Base-by-base conservation (phyloP, 179 eudicot species). In the Spinacia oleracea region DNA sequence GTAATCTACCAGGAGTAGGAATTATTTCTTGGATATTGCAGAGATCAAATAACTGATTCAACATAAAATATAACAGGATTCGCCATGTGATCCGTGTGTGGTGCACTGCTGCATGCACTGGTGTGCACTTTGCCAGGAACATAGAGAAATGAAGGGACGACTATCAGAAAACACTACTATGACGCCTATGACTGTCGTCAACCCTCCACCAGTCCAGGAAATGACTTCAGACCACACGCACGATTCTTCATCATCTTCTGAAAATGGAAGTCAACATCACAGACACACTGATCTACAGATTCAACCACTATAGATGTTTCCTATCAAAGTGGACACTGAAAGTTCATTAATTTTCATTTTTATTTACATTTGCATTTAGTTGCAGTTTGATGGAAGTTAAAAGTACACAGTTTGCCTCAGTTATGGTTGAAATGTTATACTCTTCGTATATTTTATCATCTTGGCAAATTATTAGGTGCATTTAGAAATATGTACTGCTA, bases 51-150 rank as follows among this genome's bases (percentile, higher is more conserved):
- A 2, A 25, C 56, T 71, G 40, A 71, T 1, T 4, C 23, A 48
- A 25, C 40, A 16, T 23, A 9, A 2, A 10, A 34, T 80, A 60
- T n/a, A n/a, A n/a, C 87, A 91, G 95, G 84, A 88, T 76, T 84
- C 92, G 0, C 97, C 93, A 2, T 91, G 97, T 60, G 93, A 91
- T 65, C 91, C 97, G 3, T 91, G 93, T 80, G 18, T 87, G 72
- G 94, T 89, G 72, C 94, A 91, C 31, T 88, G 93, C 42, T 89
- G 90, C 80, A 72, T 92, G 88, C 97, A 92, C 78, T 91, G 90
- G 90, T 92, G 94, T 62, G 97, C 97, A 31, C 51, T 91, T 43
- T 92, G 97, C 75, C 97, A 92, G 56, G 97, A 92, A 80, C 89
- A 92, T 79, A 71, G 93, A 76, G 95, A 92, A 79, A 88, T 89